Conservation (phyloP, 352 stramenopile species). For the Globisporangium paddicum region DNA sequence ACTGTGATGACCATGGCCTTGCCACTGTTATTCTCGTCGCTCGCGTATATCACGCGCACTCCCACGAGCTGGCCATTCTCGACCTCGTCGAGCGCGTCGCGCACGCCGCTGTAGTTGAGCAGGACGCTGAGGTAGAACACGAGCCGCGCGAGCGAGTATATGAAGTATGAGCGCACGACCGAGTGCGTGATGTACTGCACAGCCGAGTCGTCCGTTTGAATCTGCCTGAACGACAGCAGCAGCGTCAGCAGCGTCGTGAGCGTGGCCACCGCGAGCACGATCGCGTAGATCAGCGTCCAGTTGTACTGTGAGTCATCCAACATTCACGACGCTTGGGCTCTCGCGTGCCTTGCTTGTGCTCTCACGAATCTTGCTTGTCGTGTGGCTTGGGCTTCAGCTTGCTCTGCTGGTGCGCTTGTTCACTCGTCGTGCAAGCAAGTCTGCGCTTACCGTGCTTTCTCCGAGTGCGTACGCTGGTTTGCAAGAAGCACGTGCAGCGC, state of each 20-base stretch:
- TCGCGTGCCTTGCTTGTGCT: neutral
- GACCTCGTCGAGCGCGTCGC: slow-evolving; percentile 36
- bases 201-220: slow-evolving; percentile 47
- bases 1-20: slow-evolving; percentile 35
- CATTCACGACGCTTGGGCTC: slow-evolving; percentile 17
- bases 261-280: slow-evolving; percentile 41
- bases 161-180: slow-evolving; percentile 55
- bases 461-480: neutral
- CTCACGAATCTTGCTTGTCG: neutral
- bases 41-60: slow-evolving; percentile 42
- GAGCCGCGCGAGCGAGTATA: slow-evolving; percentile 49
- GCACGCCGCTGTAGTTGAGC: slow-evolving; percentile 42
- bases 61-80: slow-evolving; percentile 49
- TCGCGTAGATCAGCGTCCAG: slow-evolving; percentile 60
- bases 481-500: neutral
- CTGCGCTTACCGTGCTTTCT: neutral
- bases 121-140: slow-evolving; percentile 56
- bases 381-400: neutral
- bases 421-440: neutral
- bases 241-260: slow-evolving; percentile 37
- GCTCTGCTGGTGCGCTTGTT: neutral
- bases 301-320: slow-evolving; percentile 45
- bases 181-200: slow-evolving; percentile 71
- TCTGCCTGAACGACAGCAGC: slow-evolving; percentile 59
- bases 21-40: slow-evolving; percentile 13